These are phyloP conservation scores for Talaromyces pinophilus DNA, from an alignment of 2,329 filamentous ascomycete species.

Conservation along the genomic window DNA sequence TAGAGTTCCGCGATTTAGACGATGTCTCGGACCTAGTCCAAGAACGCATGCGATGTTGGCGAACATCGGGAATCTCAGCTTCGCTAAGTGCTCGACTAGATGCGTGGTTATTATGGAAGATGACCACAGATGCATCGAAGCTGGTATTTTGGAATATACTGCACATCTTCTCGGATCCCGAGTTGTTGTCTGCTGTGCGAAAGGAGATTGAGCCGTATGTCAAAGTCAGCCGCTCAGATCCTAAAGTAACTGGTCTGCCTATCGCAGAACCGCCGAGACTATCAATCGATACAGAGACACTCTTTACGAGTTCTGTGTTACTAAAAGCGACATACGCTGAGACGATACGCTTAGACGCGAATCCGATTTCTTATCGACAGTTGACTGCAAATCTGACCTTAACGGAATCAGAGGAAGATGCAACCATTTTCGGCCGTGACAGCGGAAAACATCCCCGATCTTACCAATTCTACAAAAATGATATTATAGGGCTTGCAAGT, in stretches of 20 bases:
- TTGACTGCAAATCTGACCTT: conserved; percentile 43
- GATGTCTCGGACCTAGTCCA: conserved; percentile 51
- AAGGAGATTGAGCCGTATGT: conserved; percentile 50
- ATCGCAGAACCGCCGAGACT: conserved; percentile 48
- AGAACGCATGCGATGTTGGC: conserved; percentile 45
- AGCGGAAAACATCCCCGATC: conserved; percentile 34
- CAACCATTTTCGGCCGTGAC: conserved; percentile 24
- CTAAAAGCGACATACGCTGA: conserved; percentile 52
- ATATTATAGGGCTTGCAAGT: conserved; percentile 48
- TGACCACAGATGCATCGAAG: conserved; percentile 55
- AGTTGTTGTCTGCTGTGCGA: conserved; percentile 46
- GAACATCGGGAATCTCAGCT: conserved; percentile 34
- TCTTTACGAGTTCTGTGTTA: conserved; percentile 49
- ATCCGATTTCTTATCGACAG: conserved; percentile 46
- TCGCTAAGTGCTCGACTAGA: conserved; percentile 45
- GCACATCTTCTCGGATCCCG: conserved; percentile 47
- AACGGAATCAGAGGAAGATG: conserved; percentile 42
- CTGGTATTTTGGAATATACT: conserved; percentile 56
- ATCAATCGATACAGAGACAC: conserved; percentile 42
- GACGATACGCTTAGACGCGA: conserved; percentile 47
- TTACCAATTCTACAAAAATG: conserved; percentile 46
- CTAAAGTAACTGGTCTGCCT: conserved; percentile 43
- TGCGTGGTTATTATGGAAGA: conserved; percentile 57
- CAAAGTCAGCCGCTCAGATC: conserved; percentile 39
- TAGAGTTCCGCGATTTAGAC: conserved; percentile 51